Evolutionary conservation across 2,329 filamentous ascomycete species (phyloP).

Genomic region (Westerdykella sp.): DNA sequence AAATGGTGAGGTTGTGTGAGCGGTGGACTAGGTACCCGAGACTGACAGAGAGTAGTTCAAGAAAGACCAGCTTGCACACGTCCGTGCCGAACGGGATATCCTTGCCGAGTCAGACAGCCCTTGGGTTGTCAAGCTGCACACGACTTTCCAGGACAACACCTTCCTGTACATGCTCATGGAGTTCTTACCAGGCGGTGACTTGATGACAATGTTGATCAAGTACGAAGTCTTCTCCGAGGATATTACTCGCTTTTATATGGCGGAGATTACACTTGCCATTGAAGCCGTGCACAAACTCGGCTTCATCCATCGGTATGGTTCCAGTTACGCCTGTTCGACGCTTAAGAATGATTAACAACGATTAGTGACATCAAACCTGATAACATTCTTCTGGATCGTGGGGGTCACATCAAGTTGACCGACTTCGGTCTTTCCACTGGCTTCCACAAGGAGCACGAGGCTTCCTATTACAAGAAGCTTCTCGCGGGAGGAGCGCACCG

Average conservation of each 20-base stretch:
- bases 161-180: slow-evolving; percentile 99
- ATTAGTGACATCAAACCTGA: slow-evolving; percentile 95
- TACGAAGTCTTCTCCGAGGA: slow-evolving; percentile 99
- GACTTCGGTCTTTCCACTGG: slow-evolving; percentile 97
- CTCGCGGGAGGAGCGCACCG: slow-evolving; percentile 60
- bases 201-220: slow-evolving; percentile 99
- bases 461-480: slow-evolving; percentile 96
- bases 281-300: slow-evolving; percentile 97
- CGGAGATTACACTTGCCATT: slow-evolving; percentile 95
- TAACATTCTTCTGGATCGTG: slow-evolving; percentile 92
- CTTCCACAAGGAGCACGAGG: slow-evolving; percentile 96
- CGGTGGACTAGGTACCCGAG: not conserved
- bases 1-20: slow-evolving; percentile 58
- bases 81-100: slow-evolving; percentile 95
- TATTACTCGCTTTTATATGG: slow-evolving; percentile 98
- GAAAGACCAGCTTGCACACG: slow-evolving; percentile 95
- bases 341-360: slow-evolving; percentile 19
- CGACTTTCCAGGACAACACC: slow-evolving; percentile 92
- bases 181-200: slow-evolving; percentile 92
- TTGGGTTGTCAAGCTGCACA: slow-evolving; percentile 98
- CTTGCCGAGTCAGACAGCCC: slow-evolving; percentile 98
- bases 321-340: not conserved
- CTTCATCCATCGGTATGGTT: slow-evolving; percentile 86
- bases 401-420: slow-evolving; percentile 95
- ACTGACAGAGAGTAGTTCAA: slow-evolving; percentile 59